Evolutionary conservation across 2,329 filamentous ascomycete species (phyloP), one percentile per base, ranked within the genome.

Genomic region (Cladophialophora exuberans): DNA sequence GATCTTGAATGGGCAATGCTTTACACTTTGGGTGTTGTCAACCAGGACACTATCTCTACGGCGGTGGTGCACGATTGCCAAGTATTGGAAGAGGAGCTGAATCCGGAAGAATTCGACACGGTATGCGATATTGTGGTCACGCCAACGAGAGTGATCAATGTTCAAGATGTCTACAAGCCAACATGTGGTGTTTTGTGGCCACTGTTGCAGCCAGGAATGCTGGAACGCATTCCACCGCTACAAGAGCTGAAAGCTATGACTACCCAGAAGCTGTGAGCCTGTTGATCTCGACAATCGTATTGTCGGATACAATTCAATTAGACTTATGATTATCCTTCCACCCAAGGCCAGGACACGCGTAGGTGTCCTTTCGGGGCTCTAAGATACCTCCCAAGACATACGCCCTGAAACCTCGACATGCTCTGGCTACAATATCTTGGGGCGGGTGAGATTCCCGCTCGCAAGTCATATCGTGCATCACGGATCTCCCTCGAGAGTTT

Each of bases 1-100:
- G 74, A 77, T 42, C 65, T 77, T 6, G 73, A 75, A 49, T 77
- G 72, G 72, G 72, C 65, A 1, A 68, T 78, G 62, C 61, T 77
- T 15, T 67, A 65, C 25, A 66, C 69, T 17, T 58, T 72, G 7
- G 66, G 67, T 3, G 59, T 69, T 11, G 62, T 76, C 5, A 51
- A 49, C 3, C 11, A 43, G 4, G 33, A 57, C 2, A 68, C 68
- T 3, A 62, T 64, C 0, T 70, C 70, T 2, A 64, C 70, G 1
- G 70, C 69, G 5, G 48, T 77, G 4, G 73, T 71, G 6, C 75
- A 77, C 58, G 65, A 69, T 17, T 76, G 73, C 48, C 75, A 77
- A 61, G 67, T 76, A 6, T 60, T 77, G 15, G 66, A 72, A 15
- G 64, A 68, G 31, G 68, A 72, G 51, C 63, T 73, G 11, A 41